phyloP scores from a whole-genome alignment of 1,139 yeast genomes.

The Yamadazyma atmosphaerica region DNA sequence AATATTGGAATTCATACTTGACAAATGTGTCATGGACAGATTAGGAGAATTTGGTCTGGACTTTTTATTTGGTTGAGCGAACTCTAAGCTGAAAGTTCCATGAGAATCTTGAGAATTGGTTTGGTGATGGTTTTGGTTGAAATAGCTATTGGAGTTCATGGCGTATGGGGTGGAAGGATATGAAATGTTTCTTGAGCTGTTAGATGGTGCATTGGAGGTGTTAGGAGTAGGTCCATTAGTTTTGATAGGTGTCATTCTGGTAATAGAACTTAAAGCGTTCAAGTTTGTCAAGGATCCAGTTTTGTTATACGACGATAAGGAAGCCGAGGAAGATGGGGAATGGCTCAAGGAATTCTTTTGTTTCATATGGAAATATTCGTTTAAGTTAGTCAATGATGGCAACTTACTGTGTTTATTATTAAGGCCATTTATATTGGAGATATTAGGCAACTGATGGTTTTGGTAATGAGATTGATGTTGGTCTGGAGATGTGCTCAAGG shows the following conservation, averaged over 20 bases:
- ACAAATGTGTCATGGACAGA: slow-evolving; percentile 15
- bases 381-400: slow-evolving; percentile 30
- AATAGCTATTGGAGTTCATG: slow-evolving; percentile 12
- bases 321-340: slow-evolving; percentile 6
- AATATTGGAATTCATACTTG: neutral
- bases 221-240: slow-evolving; percentile 13
- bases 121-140: slow-evolving; percentile 21
- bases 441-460: slow-evolving; percentile 1
- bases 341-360: slow-evolving; percentile 11
- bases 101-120: slow-evolving; percentile 18
- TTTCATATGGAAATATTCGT: slow-evolving; percentile 32
- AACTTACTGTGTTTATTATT: slow-evolving; percentile 9
- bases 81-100: slow-evolving; percentile 17
- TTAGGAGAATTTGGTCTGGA: slow-evolving; percentile 46
- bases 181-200: slow-evolving; percentile 10
- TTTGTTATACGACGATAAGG: slow-evolving; percentile 8
- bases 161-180: slow-evolving; percentile 17
- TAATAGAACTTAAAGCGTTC: slow-evolving; percentile 26
- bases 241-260: slow-evolving; percentile 43
- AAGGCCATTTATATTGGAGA: neutral
- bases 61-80: slow-evolving; percentile 26
- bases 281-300: slow-evolving; percentile 12
- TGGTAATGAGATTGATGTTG: slow-evolving; percentile 6
- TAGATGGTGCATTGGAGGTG: slow-evolving; percentile 5
- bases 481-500: slow-evolving; percentile 39